Evolutionary conservation across 2,329 filamentous ascomycete species (phyloP).

Genomic region (Colletotrichum lupini): DNA sequence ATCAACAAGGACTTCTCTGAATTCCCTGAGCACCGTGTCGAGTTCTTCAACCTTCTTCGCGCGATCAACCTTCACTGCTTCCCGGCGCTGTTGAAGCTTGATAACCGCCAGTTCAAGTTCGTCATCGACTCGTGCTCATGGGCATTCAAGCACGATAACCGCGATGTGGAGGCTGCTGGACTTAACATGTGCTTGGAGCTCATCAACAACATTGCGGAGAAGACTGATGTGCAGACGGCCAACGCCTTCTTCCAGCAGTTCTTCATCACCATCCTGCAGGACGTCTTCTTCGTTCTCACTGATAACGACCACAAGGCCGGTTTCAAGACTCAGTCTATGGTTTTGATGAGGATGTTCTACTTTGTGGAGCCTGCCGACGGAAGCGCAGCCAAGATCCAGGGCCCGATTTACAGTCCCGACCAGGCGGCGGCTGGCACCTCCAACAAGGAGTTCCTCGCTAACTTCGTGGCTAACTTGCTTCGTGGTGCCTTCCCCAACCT

Average conservation of each 20-base stretch:
- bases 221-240: constrained; percentile 82
- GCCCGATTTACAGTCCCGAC: constrained; percentile 87
- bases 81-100: constrained; percentile 90
- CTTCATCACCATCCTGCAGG: constrained; percentile 94
- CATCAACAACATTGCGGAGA: constrained; percentile 95
- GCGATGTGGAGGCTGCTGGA: constrained; percentile 94
- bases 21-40: constrained; percentile 98
- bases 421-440: constrained; percentile 85
- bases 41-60: constrained; percentile 97
- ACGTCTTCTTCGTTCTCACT: constrained; percentile 97
- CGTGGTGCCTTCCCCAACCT: constrained; percentile 94
- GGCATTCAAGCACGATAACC: constrained; percentile 99
- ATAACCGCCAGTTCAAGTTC: constrained; percentile 98
- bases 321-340: constrained; percentile 96
- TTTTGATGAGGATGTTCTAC: constrained; percentile 95
- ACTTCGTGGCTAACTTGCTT: constrained; percentile 86
- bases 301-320: constrained; percentile 99
- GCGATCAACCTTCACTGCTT: constrained; percentile 98
- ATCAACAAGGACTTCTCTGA: constrained; percentile 99
- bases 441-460: constrained; percentile 90
- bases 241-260: constrained; percentile 99
- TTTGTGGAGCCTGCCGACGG: constrained; percentile 82
- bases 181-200: constrained; percentile 98
- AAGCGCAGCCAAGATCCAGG: constrained; percentile 84
- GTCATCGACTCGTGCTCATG: constrained; percentile 99